Conservation (phyloP, 352 stramenopile species). For the Nothophytophthora sp. region DNA sequence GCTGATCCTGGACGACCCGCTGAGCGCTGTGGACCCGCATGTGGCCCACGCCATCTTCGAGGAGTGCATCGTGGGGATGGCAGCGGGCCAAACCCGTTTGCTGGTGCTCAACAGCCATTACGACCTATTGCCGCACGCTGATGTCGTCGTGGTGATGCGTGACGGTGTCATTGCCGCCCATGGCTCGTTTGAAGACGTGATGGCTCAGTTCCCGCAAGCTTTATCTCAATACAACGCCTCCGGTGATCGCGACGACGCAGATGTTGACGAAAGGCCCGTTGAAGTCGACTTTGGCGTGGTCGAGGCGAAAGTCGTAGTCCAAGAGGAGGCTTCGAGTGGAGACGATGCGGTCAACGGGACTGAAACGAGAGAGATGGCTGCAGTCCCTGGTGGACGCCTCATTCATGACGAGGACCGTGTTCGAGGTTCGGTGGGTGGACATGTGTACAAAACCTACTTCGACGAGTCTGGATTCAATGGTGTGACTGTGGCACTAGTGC, state of each 20-base stretch:
- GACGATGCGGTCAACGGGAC: background rate
- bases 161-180: slow-evolving; percentile 76
- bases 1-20: slow-evolving; percentile 93
- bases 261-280: background rate
- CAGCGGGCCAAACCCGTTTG: slow-evolving; percentile 69
- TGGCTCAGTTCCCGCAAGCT: slow-evolving; percentile 32
- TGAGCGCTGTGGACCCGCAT: slow-evolving; percentile 95
- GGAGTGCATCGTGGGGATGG: slow-evolving; percentile 77
- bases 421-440: slow-evolving; percentile 20
- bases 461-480: slow-evolving; percentile 28
- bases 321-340: background rate
- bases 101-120: slow-evolving; percentile 94
- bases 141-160: slow-evolving; percentile 62
- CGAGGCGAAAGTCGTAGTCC: too few species aligned
- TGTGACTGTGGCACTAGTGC: slow-evolving; percentile 8
- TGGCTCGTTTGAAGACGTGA: slow-evolving; percentile 71
- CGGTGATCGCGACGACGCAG: background rate
- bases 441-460: slow-evolving; percentile 32
- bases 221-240: background rate
- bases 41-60: slow-evolving; percentile 93
- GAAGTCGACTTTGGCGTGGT: too few species aligned
- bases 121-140: slow-evolving; percentile 70
- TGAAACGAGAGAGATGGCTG: background rate
- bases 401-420: slow-evolving; percentile 32
- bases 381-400: slow-evolving; percentile 1